Base-by-base conservation (phyloP, 306 rosid species). In the Malus fusca region DNA sequence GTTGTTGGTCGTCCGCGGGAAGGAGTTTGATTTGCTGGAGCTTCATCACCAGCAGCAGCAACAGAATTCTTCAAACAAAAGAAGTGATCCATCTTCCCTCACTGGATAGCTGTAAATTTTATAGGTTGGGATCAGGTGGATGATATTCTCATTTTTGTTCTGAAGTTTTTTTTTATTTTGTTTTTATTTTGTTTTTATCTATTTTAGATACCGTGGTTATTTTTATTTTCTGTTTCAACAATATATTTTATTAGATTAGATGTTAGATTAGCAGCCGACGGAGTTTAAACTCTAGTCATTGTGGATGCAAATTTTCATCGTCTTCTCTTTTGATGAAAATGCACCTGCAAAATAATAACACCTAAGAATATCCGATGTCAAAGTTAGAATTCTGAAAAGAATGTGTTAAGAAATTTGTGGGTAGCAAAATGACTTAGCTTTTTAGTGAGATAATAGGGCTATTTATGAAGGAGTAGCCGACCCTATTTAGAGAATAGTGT, bases 1-100 rank as follows among this genome's bases (percentile, higher is more conserved):
- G 97, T 71, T 85, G 35, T 71, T 95, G 69, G 73, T 95, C 10
- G 68, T 95, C 26, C 82, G 86, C 5, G 87, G 84, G 70, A 95
- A 88, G 70, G 98, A 95, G 82, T 18, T 88, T 31, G 93, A 94
- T 56, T 69, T 88, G 72, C 6, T 71, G 18, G 74, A 66, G 71
- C 60, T 73, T 60, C 89, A 84, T 25, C 91, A 85, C 10, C 89
- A 61, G 10, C 85, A 79, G n/a, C 86, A 74, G 15, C 88, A 74
- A 51, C 90, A 89, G n/a, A 87, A 88, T 59, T 91, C 97, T 23
- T 84, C 91, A 9, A 85, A 78, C 64, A 88, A 83, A 64, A 55
- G 78, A 61, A 76, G 86, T 7, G 87, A 76, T 42, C 88, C 87
- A 35, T 85, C 89, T 10, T 77, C 89, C 23, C 46, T 71, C 28